Evolutionary conservation across 2,329 filamentous ascomycete genomes (phyloP).

Genomic region (Arthrobotrys sphaeroides): DNA sequence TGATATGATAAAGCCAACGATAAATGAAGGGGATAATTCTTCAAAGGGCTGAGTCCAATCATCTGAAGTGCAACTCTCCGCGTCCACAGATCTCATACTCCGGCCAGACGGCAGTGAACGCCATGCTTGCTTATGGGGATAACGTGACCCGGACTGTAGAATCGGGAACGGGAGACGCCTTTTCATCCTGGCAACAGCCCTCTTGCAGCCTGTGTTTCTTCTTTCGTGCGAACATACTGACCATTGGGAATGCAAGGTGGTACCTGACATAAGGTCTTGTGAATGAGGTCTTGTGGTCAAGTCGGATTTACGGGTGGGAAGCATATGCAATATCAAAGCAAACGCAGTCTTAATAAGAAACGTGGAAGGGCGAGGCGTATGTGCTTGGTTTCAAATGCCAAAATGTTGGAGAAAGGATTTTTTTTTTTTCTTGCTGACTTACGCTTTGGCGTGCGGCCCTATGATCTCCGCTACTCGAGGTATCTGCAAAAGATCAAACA

Average conservation of each 20-base stretch:
- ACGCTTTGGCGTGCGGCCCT: slow-evolving; percentile 46
- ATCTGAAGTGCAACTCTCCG: slow-evolving; percentile 38
- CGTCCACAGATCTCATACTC: not conserved
- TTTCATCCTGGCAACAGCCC: slow-evolving; percentile 25
- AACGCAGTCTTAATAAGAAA: slow-evolving; percentile 51
- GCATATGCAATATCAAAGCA: slow-evolving; percentile 53
- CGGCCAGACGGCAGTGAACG: slow-evolving; percentile 21
- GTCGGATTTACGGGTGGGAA: slow-evolving; percentile 50
- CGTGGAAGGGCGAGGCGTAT: slow-evolving; percentile 34
- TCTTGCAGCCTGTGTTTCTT: slow-evolving; percentile 30
- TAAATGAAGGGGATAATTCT: slow-evolving; percentile 35
- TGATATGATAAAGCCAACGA: slow-evolving; percentile 44
- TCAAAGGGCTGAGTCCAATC: slow-evolving; percentile 22
- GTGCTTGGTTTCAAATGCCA: slow-evolving; percentile 35
- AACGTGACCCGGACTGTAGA: slow-evolving; percentile 44
- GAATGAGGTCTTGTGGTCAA: slow-evolving; percentile 54
- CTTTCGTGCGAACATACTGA: slow-evolving; percentile 31
- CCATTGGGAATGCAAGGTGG: slow-evolving; percentile 46
- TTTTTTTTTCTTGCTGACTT: slow-evolving; percentile 50
- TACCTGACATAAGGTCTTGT: slow-evolving; percentile 54
- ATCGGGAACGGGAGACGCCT: slow-evolving; percentile 48
- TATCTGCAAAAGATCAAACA: slow-evolving; percentile 47
- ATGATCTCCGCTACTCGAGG: slow-evolving; percentile 40
- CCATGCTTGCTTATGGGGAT: slow-evolving; percentile 37
- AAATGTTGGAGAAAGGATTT: slow-evolving; percentile 14